phyloP scores from a whole-genome alignment of 129 eudicot species.

The Mikania micrantha region DNA sequence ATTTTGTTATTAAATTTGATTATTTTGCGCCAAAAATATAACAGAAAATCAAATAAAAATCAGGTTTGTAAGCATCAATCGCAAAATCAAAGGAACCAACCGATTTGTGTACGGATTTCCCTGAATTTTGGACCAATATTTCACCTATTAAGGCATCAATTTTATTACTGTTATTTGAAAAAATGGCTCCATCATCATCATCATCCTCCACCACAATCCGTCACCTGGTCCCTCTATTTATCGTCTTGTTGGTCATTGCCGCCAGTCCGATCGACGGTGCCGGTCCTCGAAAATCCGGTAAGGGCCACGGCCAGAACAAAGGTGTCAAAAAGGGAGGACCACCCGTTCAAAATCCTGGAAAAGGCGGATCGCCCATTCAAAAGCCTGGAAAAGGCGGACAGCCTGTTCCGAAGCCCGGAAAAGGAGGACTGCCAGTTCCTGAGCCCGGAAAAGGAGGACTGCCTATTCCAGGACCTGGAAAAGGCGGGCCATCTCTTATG shows the following conservation, averaged over 20 bases:
- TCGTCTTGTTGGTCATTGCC: not conserved
- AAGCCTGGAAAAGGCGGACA: no score
- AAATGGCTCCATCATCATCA: constrained; percentile 20
- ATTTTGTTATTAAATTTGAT: not conserved
- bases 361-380: no score
- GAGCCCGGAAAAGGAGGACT: no score
- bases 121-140: constrained; percentile 21
- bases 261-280: not conserved
- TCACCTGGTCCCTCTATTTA: constrained; percentile 17
- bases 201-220: constrained; percentile 21
- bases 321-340: constrained; percentile 6
- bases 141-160: constrained; percentile 17
- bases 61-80: not conserved
- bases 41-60: not conserved
- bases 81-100: constrained; percentile 24
- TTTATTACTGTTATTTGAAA: constrained; percentile 14
- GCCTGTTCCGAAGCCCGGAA: no score
- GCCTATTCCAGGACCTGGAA: no score
- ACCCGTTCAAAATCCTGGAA: not conserved
- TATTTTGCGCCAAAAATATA: not conserved
- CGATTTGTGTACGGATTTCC: constrained; percentile 27
- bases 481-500: no score
- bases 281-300: constrained; percentile 4
- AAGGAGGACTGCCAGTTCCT: no score
- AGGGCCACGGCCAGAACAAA: not conserved